These are phyloP conservation scores for Annulohypoxylon maeteangense DNA, from an alignment of 495 filamentous ascomycete species.

Conservation along the genomic window DNA sequence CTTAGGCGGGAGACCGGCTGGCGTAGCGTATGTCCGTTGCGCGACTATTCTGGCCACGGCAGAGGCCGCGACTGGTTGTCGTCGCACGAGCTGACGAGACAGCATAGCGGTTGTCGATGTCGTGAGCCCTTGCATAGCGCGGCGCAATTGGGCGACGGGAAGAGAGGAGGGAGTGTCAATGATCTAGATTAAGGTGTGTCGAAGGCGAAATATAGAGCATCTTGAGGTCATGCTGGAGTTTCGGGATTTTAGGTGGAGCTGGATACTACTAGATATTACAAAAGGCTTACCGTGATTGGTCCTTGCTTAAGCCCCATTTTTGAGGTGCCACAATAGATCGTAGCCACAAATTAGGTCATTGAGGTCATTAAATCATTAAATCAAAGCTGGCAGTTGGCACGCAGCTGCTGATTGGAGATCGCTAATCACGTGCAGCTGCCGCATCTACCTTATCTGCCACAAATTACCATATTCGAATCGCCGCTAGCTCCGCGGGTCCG, in stretches of 20 bases:
- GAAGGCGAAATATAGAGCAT: slow-evolving; percentile 28
- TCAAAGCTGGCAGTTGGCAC: not conserved
- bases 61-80: slow-evolving; percentile 34
- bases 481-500: slow-evolving; percentile 42
- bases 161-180: slow-evolving; percentile 28
- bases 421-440: slow-evolving; percentile 22
- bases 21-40: slow-evolving; percentile 75
- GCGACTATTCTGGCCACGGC: slow-evolving; percentile 46
- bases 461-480: not conserved
- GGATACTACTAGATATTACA: slow-evolving; percentile 42
- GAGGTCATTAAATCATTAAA: slow-evolving; percentile 16
- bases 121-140: slow-evolving; percentile 48
- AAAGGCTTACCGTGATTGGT: slow-evolving; percentile 46
- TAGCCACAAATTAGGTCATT: slow-evolving; percentile 34
- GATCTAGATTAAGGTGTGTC: slow-evolving; percentile 29
- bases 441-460: not conserved
- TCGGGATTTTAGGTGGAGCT: slow-evolving; percentile 47
- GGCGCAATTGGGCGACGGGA: slow-evolving; percentile 41
- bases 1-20: slow-evolving; percentile 77
- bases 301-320: slow-evolving; percentile 14
- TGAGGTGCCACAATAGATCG: slow-evolving; percentile 26
- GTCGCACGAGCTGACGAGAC: slow-evolving; percentile 55
- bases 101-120: slow-evolving; percentile 49
- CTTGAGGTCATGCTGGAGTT: slow-evolving; percentile 43
- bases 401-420: not conserved